These are phyloP conservation scores for Collariella sp. DNA, from an alignment of 495 filamentous ascomycete species.

Conservation along the genomic window DNA sequence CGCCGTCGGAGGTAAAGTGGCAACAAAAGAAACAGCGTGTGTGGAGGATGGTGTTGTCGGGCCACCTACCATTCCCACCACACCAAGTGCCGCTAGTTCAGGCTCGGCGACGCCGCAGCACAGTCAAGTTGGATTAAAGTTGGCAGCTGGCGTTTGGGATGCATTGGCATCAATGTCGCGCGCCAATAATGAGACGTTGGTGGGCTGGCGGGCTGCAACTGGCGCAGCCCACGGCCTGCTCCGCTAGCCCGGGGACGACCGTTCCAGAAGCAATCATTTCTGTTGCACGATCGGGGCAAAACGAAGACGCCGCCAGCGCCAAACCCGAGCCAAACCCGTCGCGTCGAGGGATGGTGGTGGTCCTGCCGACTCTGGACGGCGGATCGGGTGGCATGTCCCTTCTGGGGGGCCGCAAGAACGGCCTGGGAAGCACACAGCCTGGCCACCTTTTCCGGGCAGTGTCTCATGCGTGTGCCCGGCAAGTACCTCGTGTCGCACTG, in stretches of 20 bases:
- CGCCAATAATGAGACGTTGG: too few species aligned
- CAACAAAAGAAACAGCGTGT: not conserved
- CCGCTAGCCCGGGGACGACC: too few species aligned
- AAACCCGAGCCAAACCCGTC: not conserved
- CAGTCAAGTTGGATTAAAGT: not conserved
- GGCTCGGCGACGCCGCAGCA: too few species aligned
- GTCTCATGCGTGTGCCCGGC: not conserved
- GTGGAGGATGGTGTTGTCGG: too few species aligned
- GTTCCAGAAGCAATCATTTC: not conserved
- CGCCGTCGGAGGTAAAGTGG: slow-evolving; percentile 1
- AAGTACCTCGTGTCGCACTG: not conserved
- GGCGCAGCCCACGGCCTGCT: too few species aligned
- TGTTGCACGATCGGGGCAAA: not conserved
- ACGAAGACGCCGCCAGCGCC: not conserved
- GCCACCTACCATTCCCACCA: too few species aligned
- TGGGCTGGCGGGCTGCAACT: too few species aligned
- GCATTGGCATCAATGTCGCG: too few species aligned
- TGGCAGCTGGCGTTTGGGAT: not conserved
- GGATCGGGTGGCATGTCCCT: not conserved
- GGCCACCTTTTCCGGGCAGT: not conserved
- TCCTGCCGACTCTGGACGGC: not conserved
- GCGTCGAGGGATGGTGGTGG: not conserved
- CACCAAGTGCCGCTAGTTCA: too few species aligned
- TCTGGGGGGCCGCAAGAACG: not conserved
- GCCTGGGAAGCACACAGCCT: not conserved